Percentiles rank a stretch among this genome's conserved stretches.
Evolutionary conservation across 495 filamentous ascomycete genomes (phyloP).

Genomic region (Podospora australis): DNA sequence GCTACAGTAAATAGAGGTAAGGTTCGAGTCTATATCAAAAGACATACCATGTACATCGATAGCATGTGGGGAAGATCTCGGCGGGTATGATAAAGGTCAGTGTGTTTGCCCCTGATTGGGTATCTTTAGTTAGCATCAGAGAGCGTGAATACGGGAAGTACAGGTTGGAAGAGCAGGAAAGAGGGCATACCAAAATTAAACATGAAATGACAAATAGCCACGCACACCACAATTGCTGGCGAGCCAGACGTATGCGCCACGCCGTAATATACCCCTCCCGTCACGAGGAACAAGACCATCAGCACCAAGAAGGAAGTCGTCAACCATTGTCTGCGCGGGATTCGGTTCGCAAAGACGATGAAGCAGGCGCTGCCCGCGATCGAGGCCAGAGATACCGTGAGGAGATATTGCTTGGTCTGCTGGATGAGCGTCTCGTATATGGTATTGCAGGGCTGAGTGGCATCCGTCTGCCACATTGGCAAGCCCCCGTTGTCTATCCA

Average conservation of each 20-base stretch:
- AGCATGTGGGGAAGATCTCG: conserved; percentile 84
- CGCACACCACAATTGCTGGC: conserved; percentile 51
- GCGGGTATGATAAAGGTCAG: conserved; percentile 90
- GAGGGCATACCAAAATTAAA: conserved; percentile 61
- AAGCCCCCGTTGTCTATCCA: conserved; percentile 16
- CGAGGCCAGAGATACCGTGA: conserved; percentile 61
- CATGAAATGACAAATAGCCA: conserved; percentile 75
- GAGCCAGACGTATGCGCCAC: conserved; percentile 29
- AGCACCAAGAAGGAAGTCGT: conserved; percentile 62
- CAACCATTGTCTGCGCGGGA: conserved; percentile 43
- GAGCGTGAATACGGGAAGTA: no score
- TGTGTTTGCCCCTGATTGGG: conserved; percentile 68
- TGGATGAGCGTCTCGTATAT: conserved; percentile 60
- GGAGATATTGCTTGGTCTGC: conserved; percentile 60
- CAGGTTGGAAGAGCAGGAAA: no score
- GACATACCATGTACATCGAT: conserved; percentile 60
- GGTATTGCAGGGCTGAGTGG: conserved; percentile 37
- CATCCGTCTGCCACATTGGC: conserved; percentile 31
- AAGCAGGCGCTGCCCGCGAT: conserved; percentile 45
- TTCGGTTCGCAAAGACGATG: conserved; percentile 51
- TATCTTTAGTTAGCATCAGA: no score
- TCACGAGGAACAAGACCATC: conserved; percentile 66
- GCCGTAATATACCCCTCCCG: conserved; percentile 64
- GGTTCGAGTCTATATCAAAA: background rate
- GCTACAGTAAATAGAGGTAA: background rate